A percentile compares a stretch with the other conserved stretches of the same genome.
Evolutionary conservation across 768 basidiomycete genomes (phyloP).

Genomic region (Russula virescens): DNA sequence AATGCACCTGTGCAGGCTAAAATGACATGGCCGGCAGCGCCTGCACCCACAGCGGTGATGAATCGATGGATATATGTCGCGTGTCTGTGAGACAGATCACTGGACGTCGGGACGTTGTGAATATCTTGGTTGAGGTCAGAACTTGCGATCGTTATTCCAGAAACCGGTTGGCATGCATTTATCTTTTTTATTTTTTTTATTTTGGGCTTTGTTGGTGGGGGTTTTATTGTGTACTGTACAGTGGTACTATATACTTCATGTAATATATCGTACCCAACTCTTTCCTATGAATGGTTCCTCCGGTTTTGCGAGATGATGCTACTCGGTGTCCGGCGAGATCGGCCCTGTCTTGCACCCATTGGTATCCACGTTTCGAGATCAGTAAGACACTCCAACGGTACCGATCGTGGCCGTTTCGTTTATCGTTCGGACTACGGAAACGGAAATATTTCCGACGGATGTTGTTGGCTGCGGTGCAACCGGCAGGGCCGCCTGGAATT

Average conservation of each 20-base stretch:
- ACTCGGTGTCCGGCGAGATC: too few relatives aligned
- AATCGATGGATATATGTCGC: neutral
- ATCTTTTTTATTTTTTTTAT: neutral
- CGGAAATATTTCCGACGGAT: neutral
- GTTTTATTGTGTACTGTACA: neutral
- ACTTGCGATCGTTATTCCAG: neutral
- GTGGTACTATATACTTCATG: neutral
- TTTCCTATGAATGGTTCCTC: neutral
- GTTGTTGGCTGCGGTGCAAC: neutral
- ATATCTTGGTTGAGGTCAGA: neutral
- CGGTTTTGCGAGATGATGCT: too few relatives aligned
- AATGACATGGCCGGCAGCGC: neutral
- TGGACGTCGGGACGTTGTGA: neutral
- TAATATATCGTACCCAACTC: neutral
- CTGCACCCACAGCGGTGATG: neutral
- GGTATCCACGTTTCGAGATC: neutral
- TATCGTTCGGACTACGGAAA: neutral
- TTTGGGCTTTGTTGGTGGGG: too few relatives aligned
- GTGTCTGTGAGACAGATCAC: neutral
- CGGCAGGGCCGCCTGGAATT: constrained; percentile 1
- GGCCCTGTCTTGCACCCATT: neutral
- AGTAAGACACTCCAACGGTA: neutral
- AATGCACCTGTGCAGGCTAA: too few relatives aligned
- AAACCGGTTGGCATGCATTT: neutral
- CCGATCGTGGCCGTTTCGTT: neutral